Base-by-base conservation (phyloP, 2,329 filamentous ascomycete species). In the Aureobasidium melanogenum region DNA sequence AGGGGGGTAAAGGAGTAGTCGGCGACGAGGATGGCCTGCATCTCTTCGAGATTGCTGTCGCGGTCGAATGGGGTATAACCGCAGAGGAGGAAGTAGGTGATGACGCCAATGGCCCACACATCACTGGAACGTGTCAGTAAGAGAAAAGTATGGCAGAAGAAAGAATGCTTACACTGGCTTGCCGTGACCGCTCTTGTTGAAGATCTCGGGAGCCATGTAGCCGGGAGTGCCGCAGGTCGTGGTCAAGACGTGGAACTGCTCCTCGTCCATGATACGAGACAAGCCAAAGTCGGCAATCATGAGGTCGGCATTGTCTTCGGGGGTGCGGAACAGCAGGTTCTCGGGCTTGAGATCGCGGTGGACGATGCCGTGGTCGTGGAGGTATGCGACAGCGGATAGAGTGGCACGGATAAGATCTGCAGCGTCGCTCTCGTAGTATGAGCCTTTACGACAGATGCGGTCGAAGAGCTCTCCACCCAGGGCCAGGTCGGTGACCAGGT, bases 161-260 rank as follows among this genome's bases (percentile, higher is more conserved):
- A 41, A 1, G 14, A 10, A 47, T 3, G 64, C 75, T 68, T 80
- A 86, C 83, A 99, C 94, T 67, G 94, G 92, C 76, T 97, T 99
- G 65, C 94, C 94, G 73, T 99, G 94, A 28, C 94, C 94, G 8
- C 88, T 92, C 80, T 99, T 99, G 76, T 96, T 96, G 79, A 99
- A 99, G 70, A 99, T 99, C 74, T 99, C 94, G 24, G 94, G 94
- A 2, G 94, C 94, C 94, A 99, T 99, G 76, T 99, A 99, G 52
- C 94, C 94, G 3, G 94, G 94, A 1, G 94, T 99, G 63, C 94
- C 94, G 73, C 94, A 99, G 1, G 94, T 99, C 0, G 94, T 99
- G 12, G 94, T 99, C 64, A 99, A 79, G 32, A 97, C 93, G 72
- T 97, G 94, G 75, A 97, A 97, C 72, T 96, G 90, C 75, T 97